A percentile compares a stretch with the other conserved stretches of the same genome.
Evolutionary conservation across 2,329 filamentous ascomycete genomes (phyloP).

Genomic region (Cryphonectria japonica): DNA sequence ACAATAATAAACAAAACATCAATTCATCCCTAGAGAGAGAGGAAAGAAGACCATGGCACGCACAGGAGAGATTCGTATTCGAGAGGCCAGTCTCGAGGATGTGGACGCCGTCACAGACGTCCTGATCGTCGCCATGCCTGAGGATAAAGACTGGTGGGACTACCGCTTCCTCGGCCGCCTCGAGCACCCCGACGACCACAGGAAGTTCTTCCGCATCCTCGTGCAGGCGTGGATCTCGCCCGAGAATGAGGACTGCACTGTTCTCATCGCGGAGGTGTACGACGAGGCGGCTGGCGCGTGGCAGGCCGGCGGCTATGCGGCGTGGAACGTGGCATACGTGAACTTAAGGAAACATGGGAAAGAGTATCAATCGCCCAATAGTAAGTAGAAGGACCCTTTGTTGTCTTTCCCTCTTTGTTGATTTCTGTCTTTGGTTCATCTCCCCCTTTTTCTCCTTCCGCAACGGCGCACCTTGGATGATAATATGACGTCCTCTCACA

Average conservation of each 20-base stretch:
- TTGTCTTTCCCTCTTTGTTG: too few relatives aligned
- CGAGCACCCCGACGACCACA: constrained; percentile 14
- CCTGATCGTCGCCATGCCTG: constrained; percentile 17
- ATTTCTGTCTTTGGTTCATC: too few relatives aligned
- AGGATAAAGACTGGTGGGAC: constrained; percentile 19
- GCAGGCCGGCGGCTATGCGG: constrained; percentile 11
- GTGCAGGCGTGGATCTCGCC: constrained; percentile 12
- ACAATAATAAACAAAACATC: background rate
- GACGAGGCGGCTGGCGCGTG: background rate
- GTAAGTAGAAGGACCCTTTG: background rate
- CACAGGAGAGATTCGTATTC: constrained; percentile 2
- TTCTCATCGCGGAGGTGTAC: constrained; percentile 12
- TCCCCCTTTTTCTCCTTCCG: background rate
- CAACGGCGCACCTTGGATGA: background rate
- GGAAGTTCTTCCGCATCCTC: constrained; percentile 11
- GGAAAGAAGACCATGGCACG: background rate
- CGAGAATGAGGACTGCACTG: constrained; percentile 10
- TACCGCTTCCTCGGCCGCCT: constrained; percentile 17
- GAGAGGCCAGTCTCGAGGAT: constrained; percentile 13
- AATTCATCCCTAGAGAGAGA: background rate
- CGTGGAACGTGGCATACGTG: constrained; percentile 19
- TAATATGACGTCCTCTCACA: background rate
- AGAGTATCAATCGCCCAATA: constrained; percentile 2
- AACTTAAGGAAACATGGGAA: constrained; percentile 10
- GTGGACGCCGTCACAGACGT: constrained; percentile 18